Percentiles rank a stretch among this genome's conserved stretches.
Conservation (phyloP, 805 yeast genomes). For the Suhomyces canberraensis region DNA sequence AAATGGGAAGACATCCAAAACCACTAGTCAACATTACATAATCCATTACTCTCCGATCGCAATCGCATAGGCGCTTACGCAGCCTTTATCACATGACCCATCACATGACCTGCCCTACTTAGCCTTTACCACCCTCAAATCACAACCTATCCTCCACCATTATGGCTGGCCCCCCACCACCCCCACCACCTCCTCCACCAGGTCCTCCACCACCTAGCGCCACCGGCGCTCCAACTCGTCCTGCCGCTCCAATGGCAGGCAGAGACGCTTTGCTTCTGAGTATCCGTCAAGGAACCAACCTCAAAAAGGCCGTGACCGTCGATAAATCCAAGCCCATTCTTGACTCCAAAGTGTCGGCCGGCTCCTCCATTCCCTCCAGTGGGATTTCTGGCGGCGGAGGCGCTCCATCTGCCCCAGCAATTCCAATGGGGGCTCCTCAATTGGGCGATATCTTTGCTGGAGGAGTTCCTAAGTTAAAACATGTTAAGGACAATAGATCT, state of each 20-base stretch:
- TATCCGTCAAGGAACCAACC: slow-evolving; percentile 57
- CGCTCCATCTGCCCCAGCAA: slow-evolving; percentile 20
- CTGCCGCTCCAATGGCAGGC: slow-evolving; percentile 24
- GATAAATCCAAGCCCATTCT: slow-evolving; percentile 55
- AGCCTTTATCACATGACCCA: no score
- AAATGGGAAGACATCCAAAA: no score
- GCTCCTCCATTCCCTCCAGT: slow-evolving; percentile 11
- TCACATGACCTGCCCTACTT: no score
- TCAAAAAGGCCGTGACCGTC: slow-evolving; percentile 43
- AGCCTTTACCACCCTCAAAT: no score
- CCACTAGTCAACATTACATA: no score
- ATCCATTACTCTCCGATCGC: no score
- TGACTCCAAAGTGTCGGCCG: slow-evolving; percentile 46
- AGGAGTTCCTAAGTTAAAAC: slow-evolving; percentile 70
- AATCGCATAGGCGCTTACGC: no score
- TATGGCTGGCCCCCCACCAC: slow-evolving; percentile 30
- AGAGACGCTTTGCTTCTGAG: slow-evolving; percentile 66
- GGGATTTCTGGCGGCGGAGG: slow-evolving; percentile 17
- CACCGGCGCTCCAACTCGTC: slow-evolving; percentile 21
- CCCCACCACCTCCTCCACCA: slow-evolving; percentile 35
- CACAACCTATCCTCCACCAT: background rate
- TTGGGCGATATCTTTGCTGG: slow-evolving; percentile 73
- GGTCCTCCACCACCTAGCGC: slow-evolving; percentile 20
- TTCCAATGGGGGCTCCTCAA: slow-evolving; percentile 39
- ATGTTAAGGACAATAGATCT: slow-evolving; percentile 34